A percentile compares a stretch with the other conserved stretches of the same genome.
Conservation (phyloP, 495 filamentous ascomycete species). For the Barbatosphaeria neglecta region DNA sequence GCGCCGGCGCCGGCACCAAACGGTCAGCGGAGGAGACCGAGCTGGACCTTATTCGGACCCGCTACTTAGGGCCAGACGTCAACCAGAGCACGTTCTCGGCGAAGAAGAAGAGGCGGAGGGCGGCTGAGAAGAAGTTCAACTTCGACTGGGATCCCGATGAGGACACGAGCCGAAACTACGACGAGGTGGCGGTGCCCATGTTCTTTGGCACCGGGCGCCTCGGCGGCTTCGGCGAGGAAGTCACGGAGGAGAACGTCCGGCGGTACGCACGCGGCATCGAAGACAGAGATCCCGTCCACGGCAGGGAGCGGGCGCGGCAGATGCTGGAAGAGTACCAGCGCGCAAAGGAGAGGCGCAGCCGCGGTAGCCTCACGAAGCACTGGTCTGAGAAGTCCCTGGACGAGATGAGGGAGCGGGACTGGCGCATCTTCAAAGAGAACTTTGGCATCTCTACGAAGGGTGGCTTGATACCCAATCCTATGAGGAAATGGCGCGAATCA, state of each 20-base stretch:
- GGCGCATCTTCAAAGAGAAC: constrained; percentile 99
- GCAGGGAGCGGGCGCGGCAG: constrained; percentile 61
- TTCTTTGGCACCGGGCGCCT: constrained; percentile 74
- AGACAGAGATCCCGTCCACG: constrained; percentile 69
- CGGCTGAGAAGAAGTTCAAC: constrained; percentile 95
- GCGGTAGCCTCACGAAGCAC: constrained; percentile 72
- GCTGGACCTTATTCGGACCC: constrained; percentile 62
- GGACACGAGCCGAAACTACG: constrained; percentile 79
- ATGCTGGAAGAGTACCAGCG: constrained; percentile 66
- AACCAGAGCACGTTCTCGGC: constrained; percentile 84
- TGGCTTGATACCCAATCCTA: constrained; percentile 85
- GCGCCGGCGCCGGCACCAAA: constrained; percentile 35
- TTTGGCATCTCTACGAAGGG: constrained; percentile 92
- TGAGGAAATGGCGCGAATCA: constrained; percentile 91
- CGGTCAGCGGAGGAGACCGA: constrained; percentile 61
- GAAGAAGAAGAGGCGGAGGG: constrained; percentile 90
- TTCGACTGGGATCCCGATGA: constrained; percentile 98
- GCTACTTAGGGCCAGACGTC: constrained; percentile 88
- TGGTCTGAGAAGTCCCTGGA: constrained; percentile 96
- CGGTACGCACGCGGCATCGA: constrained; percentile 72
- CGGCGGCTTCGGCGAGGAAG: constrained; percentile 73
- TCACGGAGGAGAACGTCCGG: constrained; percentile 52
- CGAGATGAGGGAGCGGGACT: constrained; percentile 95
- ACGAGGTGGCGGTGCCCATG: constrained; percentile 49
- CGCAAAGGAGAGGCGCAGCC: constrained; percentile 55